These are phyloP conservation scores for Rhizopus sp. DNA, from an alignment of 371 early-diverging fungal genomes.

Conservation along the genomic window DNA sequence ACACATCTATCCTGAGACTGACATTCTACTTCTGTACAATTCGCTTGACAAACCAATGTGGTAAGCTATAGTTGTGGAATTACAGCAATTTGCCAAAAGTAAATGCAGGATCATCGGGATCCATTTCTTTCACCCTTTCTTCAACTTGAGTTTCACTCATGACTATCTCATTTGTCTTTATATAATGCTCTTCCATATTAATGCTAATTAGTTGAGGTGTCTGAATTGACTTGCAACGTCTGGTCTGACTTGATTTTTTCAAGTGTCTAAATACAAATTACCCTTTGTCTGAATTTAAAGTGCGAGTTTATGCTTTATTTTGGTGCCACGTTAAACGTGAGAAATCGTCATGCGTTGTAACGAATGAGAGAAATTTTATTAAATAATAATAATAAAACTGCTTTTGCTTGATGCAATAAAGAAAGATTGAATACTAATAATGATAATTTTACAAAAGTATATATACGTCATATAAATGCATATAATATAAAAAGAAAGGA, in stretches of 20 bases:
- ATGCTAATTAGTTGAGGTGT: too few relatives aligned
- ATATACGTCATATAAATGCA: background rate
- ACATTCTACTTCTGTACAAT: background rate
- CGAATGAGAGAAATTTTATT: background rate
- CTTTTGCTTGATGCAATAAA: too few relatives aligned
- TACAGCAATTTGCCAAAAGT: constrained; percentile 1
- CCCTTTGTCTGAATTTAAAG: background rate
- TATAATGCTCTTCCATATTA: too few relatives aligned
- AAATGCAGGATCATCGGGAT: constrained; percentile 1
- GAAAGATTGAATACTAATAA: too few relatives aligned
- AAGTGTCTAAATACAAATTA: too few relatives aligned
- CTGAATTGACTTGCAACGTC: too few relatives aligned
- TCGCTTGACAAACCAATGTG: background rate
- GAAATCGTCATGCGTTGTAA: constrained; percentile 6
- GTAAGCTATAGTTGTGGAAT: constrained; percentile 5
- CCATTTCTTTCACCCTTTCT: background rate
- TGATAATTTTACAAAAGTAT: background rate
- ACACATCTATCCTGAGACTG: too few relatives aligned
- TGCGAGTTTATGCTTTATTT: too few relatives aligned
- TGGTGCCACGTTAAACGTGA: constrained; percentile 1
- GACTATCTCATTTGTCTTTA: background rate
- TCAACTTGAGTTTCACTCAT: background rate
- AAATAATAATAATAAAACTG: too few relatives aligned
- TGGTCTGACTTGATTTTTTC: too few relatives aligned
- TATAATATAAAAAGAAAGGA: background rate